Conservation (phyloP, 1,139 yeast species). For the Pichia kudriavzevii region DNA sequence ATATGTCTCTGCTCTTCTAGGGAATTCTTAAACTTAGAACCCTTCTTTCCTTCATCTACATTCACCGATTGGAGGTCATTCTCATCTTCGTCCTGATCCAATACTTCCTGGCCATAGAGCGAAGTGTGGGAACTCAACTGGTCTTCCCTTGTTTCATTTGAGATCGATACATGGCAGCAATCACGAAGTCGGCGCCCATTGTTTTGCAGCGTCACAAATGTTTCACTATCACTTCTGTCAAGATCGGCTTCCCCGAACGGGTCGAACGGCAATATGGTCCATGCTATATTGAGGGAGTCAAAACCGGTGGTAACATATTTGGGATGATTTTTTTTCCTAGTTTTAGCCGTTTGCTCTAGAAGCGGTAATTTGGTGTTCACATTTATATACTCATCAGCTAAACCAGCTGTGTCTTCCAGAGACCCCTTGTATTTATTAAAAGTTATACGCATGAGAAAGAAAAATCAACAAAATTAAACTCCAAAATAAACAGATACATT, state of each 20-base stretch:
- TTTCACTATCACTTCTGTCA: no score
- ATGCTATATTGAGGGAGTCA: constrained; percentile 8
- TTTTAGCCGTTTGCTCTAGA: neutral
- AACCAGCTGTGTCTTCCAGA: neutral
- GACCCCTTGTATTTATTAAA: constrained; percentile 12
- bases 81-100: constrained; percentile 1
- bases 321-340: neutral
- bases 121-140: constrained; percentile 14
- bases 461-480: no score
- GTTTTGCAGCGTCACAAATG: no score
- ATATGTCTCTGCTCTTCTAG: constrained; percentile 7
- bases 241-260: no score
- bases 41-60: neutral
- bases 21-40: constrained; percentile 1
- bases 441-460: constrained; percentile 2
- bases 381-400: neutral
- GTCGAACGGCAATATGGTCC: no score
- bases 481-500: constrained; percentile 4
- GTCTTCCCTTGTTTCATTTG: no score
- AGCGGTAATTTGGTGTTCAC: neutral
- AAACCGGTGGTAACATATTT: constrained; percentile 11
- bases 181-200: no score
- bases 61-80: neutral
- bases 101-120: constrained; percentile 8
- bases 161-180: no score